Conservation (phyloP, 2,329 filamentous ascomycete genomes). For the Apiospora saccharicola region DNA sequence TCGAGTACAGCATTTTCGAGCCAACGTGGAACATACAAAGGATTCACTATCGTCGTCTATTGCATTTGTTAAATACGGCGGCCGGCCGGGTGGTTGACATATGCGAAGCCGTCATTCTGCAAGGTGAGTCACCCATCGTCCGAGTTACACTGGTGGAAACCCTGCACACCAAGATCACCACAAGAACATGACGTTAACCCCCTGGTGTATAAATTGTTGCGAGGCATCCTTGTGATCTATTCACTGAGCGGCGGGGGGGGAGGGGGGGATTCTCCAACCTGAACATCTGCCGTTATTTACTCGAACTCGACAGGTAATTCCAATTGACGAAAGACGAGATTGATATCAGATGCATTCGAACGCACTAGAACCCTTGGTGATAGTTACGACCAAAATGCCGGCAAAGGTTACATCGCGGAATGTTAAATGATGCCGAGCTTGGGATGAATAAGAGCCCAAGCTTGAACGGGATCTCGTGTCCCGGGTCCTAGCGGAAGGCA, state of each 20-base stretch:
- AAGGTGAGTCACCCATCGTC: neutral
- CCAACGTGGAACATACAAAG: too few relatives aligned
- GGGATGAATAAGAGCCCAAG: constrained; percentile 10
- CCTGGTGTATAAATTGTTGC: neutral
- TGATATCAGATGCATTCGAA: too few relatives aligned
- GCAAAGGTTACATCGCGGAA: neutral
- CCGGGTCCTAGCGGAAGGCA: neutral
- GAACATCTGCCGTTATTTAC: too few relatives aligned
- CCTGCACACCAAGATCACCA: neutral
- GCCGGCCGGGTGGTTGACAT: neutral
- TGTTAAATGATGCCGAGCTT: neutral
- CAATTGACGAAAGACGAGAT: too few relatives aligned
- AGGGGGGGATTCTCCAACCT: too few relatives aligned
- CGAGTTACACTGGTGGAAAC: neutral
- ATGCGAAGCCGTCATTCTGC: neutral
- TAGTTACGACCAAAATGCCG: too few relatives aligned
- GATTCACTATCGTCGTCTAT: neutral
- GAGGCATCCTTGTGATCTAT: too few relatives aligned
- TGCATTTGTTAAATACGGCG: neutral
- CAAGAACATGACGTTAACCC: neutral
- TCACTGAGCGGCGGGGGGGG: too few relatives aligned
- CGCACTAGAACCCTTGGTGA: too few relatives aligned
- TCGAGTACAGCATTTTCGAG: neutral
- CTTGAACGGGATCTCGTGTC: neutral
- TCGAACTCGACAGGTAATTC: too few relatives aligned